A percentile compares a stretch with the other conserved stretches of the same genome.
These are phyloP conservation scores for Ophiobolus disseminans DNA, from an alignment of 2,329 filamentous ascomycete species.

Conservation along the genomic window DNA sequence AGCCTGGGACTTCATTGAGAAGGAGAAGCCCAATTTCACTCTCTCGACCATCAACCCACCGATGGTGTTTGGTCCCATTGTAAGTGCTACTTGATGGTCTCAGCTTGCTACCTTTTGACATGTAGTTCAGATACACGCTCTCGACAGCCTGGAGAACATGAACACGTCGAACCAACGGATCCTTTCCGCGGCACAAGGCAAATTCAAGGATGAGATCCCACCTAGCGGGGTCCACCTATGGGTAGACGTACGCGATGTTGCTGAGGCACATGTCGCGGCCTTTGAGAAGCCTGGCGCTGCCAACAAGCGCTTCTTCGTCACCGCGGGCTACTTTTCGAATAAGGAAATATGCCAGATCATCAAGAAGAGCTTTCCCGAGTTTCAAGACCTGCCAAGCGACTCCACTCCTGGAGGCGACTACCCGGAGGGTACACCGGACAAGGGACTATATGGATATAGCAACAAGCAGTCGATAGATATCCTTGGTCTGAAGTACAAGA, in stretches of 20 bases:
- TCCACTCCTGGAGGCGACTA: conserved; percentile 54
- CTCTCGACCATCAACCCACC: conserved; percentile 60
- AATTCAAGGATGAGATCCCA: conserved; percentile 63
- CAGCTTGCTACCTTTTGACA: conserved; percentile 12
- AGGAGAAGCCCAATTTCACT: conserved; percentile 59
- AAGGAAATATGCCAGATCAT: conserved; percentile 65
- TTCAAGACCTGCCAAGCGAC: conserved; percentile 58
- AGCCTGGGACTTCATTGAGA: conserved; percentile 61
- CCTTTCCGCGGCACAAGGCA: conserved; percentile 68
- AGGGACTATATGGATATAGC: conserved; percentile 56
- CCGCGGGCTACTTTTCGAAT: conserved; percentile 66
- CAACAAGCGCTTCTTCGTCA: conserved; percentile 69
- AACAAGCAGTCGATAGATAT: conserved; percentile 63
- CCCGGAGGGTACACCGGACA: conserved; percentile 54
- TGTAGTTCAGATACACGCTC: conserved; percentile 56
- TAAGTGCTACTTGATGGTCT: conserved; percentile 25
- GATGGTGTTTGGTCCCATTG: conserved; percentile 59
- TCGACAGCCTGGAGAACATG: conserved; percentile 67
- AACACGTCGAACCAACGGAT: conserved; percentile 78
- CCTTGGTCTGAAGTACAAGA: conserved; percentile 66
- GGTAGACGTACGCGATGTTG: conserved; percentile 63
- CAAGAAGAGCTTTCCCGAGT: conserved; percentile 62
- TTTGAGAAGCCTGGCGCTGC: conserved; percentile 63
- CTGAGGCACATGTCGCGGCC: conserved; percentile 68
- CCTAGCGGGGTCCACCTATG: conserved; percentile 62